Conservation (phyloP, 345 rosid species). For the Rhodamnia argentea region DNA sequence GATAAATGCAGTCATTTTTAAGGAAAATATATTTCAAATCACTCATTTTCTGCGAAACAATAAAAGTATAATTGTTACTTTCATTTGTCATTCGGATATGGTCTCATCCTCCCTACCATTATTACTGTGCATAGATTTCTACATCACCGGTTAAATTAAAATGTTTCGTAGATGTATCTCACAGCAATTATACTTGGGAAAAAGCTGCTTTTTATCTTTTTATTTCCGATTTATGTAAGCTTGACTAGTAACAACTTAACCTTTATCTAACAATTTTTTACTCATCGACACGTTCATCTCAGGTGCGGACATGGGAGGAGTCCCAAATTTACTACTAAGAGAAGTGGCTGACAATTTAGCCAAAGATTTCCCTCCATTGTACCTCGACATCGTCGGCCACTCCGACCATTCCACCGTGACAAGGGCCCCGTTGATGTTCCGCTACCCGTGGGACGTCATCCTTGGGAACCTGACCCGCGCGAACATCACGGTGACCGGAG, state of each 20-base stretch:
- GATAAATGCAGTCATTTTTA: too few relatives aligned
- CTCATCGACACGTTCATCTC: background rate
- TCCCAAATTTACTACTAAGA: slow-evolving; percentile 11
- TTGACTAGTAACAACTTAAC: background rate
- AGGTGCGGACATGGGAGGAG: background rate
- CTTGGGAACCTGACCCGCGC: slow-evolving; percentile 18
- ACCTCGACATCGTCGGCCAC: slow-evolving; percentile 12
- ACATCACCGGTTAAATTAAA: background rate
- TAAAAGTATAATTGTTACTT: too few relatives aligned
- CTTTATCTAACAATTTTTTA: too few relatives aligned
- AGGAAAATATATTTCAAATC: too few relatives aligned
- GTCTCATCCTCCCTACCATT: background rate
- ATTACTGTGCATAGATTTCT: background rate
- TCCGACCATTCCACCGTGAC: slow-evolving; percentile 19
- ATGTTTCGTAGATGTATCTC: background rate
- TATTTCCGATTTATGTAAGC: too few relatives aligned
- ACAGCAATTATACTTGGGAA: too few relatives aligned
- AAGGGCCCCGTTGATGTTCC: slow-evolving; percentile 13
- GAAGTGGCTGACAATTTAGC: slow-evolving; percentile 11
- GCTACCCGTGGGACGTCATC: slow-evolving; percentile 28
- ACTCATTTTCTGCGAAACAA: too few relatives aligned
- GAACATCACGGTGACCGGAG: slow-evolving; percentile 33
- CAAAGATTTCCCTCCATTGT: slow-evolving; percentile 7
- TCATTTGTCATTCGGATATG: too few relatives aligned
- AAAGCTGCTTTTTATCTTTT: too few relatives aligned